Evolutionary conservation across 495 filamentous ascomycete species (phyloP).

Genomic region (Emericellopsis terricola): DNA sequence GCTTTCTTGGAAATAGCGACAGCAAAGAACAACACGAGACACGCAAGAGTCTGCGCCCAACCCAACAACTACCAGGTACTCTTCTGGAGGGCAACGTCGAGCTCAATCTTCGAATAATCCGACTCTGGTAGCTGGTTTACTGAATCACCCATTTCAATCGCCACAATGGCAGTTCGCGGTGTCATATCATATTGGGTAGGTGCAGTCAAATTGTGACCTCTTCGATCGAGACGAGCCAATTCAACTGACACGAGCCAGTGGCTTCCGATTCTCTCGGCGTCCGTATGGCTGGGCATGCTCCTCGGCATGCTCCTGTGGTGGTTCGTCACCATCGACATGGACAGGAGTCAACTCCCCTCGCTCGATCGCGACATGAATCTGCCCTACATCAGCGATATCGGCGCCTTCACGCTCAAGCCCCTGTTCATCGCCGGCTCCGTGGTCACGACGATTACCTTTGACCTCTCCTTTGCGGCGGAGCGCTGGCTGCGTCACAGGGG

Average conservation of each 20-base stretch:
- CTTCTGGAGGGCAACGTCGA: too few species aligned
- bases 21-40: too few species aligned
- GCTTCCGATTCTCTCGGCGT: constrained; percentile 61
- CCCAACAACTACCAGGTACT: too few species aligned
- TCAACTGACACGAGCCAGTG: constrained; percentile 29
- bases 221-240: neutral
- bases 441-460: constrained; percentile 68
- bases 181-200: constrained; percentile 41
- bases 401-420: constrained; percentile 49
- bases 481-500: constrained; percentile 66
- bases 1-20: too few species aligned
- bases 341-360: neutral
- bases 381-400: constrained; percentile 80
- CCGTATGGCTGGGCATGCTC: constrained; percentile 59
- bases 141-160: too few species aligned
- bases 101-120: too few species aligned
- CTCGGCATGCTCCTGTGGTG: constrained; percentile 38
- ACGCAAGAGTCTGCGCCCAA: too few species aligned
- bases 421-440: constrained; percentile 70
- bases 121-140: too few species aligned
- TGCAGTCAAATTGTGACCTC: neutral
- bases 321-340: constrained; percentile 16
- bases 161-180: constrained; percentile 1
- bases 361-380: constrained; percentile 45
- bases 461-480: constrained; percentile 65